Evolutionary conservation across 495 filamentous ascomycete species (phyloP).

Genomic region (Hypoxylon perforatum): DNA sequence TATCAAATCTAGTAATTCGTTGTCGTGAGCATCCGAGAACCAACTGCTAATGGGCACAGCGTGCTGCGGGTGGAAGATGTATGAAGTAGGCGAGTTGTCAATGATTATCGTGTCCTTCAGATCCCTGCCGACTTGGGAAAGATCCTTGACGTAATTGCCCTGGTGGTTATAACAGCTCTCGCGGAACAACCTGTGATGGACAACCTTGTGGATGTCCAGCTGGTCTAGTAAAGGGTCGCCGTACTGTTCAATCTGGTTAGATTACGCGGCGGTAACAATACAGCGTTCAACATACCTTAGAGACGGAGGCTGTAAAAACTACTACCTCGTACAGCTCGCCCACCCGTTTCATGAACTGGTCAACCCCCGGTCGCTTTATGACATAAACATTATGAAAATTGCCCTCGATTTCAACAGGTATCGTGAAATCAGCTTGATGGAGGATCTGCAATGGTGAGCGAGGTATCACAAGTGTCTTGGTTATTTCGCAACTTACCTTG

Average conservation of each 20-base stretch:
- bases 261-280: background rate
- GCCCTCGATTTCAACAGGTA: constrained; percentile 98
- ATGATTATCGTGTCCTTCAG: constrained; percentile 99
- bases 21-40: constrained; percentile 99
- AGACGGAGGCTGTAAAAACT: constrained; percentile 98
- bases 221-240: constrained; percentile 97
- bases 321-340: constrained; percentile 98
- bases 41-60: constrained; percentile 99
- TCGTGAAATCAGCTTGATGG: constrained; percentile 98
- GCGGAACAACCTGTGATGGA: constrained; percentile 95
- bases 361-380: constrained; percentile 96
- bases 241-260: constrained; percentile 69
- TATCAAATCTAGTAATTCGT: constrained; percentile 97
- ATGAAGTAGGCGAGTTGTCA: constrained; percentile 98
- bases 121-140: constrained; percentile 96
- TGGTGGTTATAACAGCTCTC: constrained; percentile 99
- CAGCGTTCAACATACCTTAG: constrained; percentile 75
- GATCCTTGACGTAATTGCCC: constrained; percentile 99
- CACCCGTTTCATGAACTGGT: constrained; percentile 98
- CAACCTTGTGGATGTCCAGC: constrained; percentile 94
- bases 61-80: constrained; percentile 99
- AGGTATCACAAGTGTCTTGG: constrained; percentile 10
- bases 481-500: constrained; percentile 72
- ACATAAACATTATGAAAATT: constrained; percentile 99
- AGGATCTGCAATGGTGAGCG: constrained; percentile 75